Evolutionary conservation across 75 land plant species (phyloP).

Genomic region (Selaginella tamariscina): DNA sequence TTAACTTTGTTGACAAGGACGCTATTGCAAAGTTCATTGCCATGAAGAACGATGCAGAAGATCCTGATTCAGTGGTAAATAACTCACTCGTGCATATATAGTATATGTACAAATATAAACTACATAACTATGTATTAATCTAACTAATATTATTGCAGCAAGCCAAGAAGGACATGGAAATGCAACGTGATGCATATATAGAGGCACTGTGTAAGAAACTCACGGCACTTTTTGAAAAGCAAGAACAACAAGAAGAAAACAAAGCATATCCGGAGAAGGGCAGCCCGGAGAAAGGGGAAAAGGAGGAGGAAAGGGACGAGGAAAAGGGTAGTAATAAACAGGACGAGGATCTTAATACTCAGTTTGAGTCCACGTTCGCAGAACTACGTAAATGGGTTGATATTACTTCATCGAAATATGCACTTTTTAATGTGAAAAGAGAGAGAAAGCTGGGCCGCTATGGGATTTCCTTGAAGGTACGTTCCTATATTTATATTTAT

Average conservation of each 20-base stretch:
- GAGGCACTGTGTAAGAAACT: constrained; percentile 88
- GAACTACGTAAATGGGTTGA: constrained; percentile 91
- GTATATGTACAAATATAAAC: background rate
- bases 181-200: constrained; percentile 56
- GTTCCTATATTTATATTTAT: too few species aligned
- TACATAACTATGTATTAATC: background rate
- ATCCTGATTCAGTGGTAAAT: constrained; percentile 60
- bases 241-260: constrained; percentile 31
- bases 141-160: constrained; percentile 29
- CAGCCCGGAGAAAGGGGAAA: constrained; percentile 1
- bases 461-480: constrained; percentile 90
- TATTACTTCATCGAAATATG: constrained; percentile 52
- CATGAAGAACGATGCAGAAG: constrained; percentile 64
- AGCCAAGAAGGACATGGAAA: constrained; percentile 82
- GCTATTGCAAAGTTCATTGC: constrained; percentile 71
- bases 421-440: constrained; percentile 40
- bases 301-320: background rate
- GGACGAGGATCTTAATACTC: too few species aligned
- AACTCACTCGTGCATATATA: background rate
- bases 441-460: constrained; percentile 53
- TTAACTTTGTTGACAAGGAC: constrained; percentile 65
- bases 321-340: background rate
- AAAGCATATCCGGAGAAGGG: background rate
- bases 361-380: constrained; percentile 66
- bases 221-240: constrained; percentile 55